These are phyloP conservation scores for Penicillium brasilianum DNA, from an alignment of 2,329 filamentous ascomycete species.

Conservation along the genomic window DNA sequence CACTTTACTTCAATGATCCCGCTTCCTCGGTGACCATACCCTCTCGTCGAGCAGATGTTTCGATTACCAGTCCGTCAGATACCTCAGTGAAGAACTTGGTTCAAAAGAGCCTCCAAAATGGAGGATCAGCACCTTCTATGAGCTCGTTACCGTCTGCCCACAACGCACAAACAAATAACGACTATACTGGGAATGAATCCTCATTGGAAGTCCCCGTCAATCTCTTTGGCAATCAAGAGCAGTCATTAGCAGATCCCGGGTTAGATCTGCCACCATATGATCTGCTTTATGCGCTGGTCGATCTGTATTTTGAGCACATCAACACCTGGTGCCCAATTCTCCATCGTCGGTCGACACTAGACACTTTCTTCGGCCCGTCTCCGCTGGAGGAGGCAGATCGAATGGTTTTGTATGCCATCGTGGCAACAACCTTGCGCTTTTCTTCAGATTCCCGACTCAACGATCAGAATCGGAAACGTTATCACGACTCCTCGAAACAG, in stretches of 20 bases:
- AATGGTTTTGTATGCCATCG: slow-evolving; percentile 84
- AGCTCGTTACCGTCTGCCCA: slow-evolving; percentile 31
- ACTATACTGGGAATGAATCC: slow-evolving; percentile 54
- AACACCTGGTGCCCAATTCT: slow-evolving; percentile 88
- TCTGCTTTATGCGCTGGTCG: slow-evolving; percentile 72
- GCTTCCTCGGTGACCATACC: slow-evolving; percentile 53
- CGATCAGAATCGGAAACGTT: slow-evolving; percentile 72
- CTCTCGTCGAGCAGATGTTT: slow-evolving; percentile 54
- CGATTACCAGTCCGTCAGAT: slow-evolving; percentile 44
- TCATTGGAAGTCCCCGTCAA: slow-evolving; percentile 65
- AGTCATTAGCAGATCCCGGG: slow-evolving; percentile 58
- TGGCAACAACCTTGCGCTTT: slow-evolving; percentile 84
- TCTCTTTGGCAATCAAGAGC: slow-evolving; percentile 56
- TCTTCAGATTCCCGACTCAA: slow-evolving; percentile 77
- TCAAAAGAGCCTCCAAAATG: slow-evolving; percentile 31
- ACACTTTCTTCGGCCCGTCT: slow-evolving; percentile 78
- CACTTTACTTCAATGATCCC: slow-evolving; percentile 67
- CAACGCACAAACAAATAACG: slow-evolving; percentile 31
- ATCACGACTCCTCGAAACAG: slow-evolving; percentile 81
- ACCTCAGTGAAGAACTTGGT: slow-evolving; percentile 36
- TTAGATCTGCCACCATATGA: slow-evolving; percentile 76
- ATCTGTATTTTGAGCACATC: slow-evolving; percentile 79
- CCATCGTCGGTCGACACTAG: slow-evolving; percentile 80
- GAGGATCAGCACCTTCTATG: slow-evolving; percentile 26
- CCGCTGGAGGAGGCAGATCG: slow-evolving; percentile 80